These are phyloP conservation scores for Onygenales sp. DNA, from an alignment of 2,329 filamentous ascomycete species.

Conservation along the genomic window DNA sequence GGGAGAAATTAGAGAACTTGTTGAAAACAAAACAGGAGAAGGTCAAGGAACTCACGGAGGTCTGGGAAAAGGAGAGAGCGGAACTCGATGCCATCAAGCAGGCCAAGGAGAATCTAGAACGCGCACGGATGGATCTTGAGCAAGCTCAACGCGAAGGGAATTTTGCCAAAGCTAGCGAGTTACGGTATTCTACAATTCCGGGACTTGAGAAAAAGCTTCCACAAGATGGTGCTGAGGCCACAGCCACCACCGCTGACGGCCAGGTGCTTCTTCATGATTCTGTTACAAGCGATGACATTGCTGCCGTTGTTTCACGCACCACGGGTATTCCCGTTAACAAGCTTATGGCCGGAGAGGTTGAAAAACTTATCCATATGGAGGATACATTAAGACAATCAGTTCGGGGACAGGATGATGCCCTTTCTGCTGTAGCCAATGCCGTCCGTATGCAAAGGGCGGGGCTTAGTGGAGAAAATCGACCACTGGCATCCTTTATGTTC, in stretches of 20 bases:
- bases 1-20: conserved; percentile 72
- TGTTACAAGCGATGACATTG: conserved; percentile 93
- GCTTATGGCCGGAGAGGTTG: conserved; percentile 83
- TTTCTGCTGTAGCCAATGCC: conserved; percentile 82
- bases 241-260: conserved; percentile 26
- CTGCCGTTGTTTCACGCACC: conserved; percentile 76
- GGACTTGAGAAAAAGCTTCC: conserved; percentile 68
- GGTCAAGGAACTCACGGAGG: conserved; percentile 61
- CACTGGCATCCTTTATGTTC: conserved; percentile 94
- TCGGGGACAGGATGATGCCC: conserved; percentile 86
- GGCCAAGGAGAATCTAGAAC: conserved; percentile 79
- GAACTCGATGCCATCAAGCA: conserved; percentile 84
- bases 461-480: conserved; percentile 80
- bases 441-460: conserved; percentile 91
- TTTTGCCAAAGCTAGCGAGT: conserved; percentile 81
- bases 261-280: conserved; percentile 77
- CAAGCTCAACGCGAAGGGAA: conserved; percentile 79
- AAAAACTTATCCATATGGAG: conserved; percentile 94
- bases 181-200: conserved; percentile 82
- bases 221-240: conserved; percentile 52
- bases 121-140: conserved; percentile 74
- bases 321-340: conserved; percentile 92
- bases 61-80: conserved; percentile 81
- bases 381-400: conserved; percentile 74
- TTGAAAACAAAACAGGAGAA: conserved; percentile 71